Base-by-base conservation (phyloP, 805 yeast species). In the Wickerhamomyces chaumierensis region DNA sequence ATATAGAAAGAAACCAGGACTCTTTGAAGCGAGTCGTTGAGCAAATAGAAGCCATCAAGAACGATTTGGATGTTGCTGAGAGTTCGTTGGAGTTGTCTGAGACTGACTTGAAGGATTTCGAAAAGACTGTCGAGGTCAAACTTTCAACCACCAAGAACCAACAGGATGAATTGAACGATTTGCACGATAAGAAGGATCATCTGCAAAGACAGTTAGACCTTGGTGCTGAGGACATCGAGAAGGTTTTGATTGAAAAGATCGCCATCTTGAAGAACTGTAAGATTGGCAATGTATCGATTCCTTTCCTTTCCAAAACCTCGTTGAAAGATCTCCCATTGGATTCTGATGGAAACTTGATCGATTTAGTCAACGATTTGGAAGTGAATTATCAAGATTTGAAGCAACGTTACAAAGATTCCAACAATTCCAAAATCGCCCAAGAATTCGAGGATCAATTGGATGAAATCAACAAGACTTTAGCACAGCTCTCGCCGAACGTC, bases 251-350 rank as follows among this genome's bases (percentile, higher is more conserved):
- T 25, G 83, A 77, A 36, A 71, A 79, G 49, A 60, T 74, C 8
- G 71, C 73, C 44, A 62, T 74, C 16, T 63, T 87, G 42, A 76
- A 78, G 45, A 75, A 73, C 45, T 83, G 95, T 58, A 84, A 82
- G 49, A 69, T 88, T 42, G 83, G 83, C 39, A 79, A 73, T 40
- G 65, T 81, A 18, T 62, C 66, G 13, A 51, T 86, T 14, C 94
- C 95, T 2, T 56, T 84, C 17, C 11, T 31, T n/a, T 31, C 33
- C 18, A 31, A 31, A 8, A 31, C 33, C 9, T 31, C 33, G 12
- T 31, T 31, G 23, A 48, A 55, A 5, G 72, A 71, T 19, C 87
- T 87, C 0, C 65, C 75, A 12, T 58, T 82, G 27, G 80, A 74
- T 16, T 67, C 63, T 19, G 42, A 31, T 19, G 40, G 3, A 41